Conservation (phyloP, 2,329 filamentous ascomycete species). For the Botrytis medusae region DNA sequence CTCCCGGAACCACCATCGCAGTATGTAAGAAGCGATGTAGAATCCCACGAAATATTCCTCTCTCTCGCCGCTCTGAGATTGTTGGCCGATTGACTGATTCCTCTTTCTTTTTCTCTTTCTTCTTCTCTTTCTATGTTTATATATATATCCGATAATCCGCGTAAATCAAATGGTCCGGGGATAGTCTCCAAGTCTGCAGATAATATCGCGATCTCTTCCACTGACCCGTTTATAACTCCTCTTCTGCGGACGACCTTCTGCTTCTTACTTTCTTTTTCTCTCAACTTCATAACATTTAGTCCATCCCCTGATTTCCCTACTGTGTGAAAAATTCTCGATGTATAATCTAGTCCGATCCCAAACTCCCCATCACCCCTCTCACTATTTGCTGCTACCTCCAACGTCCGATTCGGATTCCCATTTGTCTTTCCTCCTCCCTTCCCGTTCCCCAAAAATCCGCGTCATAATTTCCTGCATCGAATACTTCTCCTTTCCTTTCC, state of each 20-base stretch:
- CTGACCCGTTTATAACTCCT: background rate
- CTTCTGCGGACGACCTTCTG: background rate
- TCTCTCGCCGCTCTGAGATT: background rate
- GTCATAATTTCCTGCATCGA: conserved; percentile 41
- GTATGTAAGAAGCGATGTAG: background rate
- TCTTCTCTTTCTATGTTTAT: background rate
- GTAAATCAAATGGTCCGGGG: background rate
- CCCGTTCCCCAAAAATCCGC: conserved; percentile 54
- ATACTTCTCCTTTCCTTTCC: background rate
- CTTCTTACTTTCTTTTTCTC: background rate
- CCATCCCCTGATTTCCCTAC: conserved; percentile 1
- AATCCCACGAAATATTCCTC: background rate
- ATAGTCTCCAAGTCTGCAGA: background rate
- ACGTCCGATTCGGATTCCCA: background rate
- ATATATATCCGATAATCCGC: background rate
- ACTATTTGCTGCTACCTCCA: background rate
- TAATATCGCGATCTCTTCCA: background rate
- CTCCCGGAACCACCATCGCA: background rate
- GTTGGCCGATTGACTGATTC: rapidly evolving
- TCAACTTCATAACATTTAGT: background rate
- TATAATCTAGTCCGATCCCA: conserved; percentile 14
- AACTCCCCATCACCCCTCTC: background rate
- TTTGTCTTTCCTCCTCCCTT: conserved; percentile 44
- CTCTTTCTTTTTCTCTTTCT: background rate
- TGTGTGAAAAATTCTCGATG: background rate